Percentiles rank a stretch among this genome's conserved stretches.
These are phyloP conservation scores for Coemansia sp. DNA, from an alignment of 192 early-diverging fungal genomes.

Conservation along the genomic window DNA sequence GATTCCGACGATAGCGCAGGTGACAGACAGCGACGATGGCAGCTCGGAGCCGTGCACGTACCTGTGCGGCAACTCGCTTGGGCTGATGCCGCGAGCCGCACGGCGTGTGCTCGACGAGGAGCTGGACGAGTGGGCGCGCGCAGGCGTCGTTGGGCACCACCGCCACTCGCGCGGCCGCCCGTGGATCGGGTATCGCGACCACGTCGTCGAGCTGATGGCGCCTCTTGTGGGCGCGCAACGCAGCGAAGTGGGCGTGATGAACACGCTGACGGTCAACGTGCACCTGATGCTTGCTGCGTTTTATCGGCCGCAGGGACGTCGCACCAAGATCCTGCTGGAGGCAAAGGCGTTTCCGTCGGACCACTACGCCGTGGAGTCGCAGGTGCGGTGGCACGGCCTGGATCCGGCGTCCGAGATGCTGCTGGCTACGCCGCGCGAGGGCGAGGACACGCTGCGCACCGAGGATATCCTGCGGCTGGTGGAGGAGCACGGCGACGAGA, in stretches of 20 bases:
- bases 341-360: constrained; percentile 93
- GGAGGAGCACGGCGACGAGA: constrained; percentile 64
- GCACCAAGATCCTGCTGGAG: constrained; percentile 89
- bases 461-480: constrained; percentile 81
- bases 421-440: constrained; percentile 66
- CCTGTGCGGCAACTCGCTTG: constrained; percentile 93
- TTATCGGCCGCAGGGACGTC: constrained; percentile 73
- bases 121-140: constrained; percentile 82
- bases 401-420: constrained; percentile 66
- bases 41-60: constrained; percentile 57
- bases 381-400: constrained; percentile 78
- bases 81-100: constrained; percentile 74
- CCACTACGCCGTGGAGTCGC: constrained; percentile 88
- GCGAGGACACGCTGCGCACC: constrained; percentile 67
- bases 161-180: constrained; percentile 75
- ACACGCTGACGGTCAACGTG: constrained; percentile 86
- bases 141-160: constrained; percentile 88
- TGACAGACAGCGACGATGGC: constrained; percentile 29
- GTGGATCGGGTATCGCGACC: constrained; percentile 83
- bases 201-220: constrained; percentile 68
- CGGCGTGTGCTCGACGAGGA: constrained; percentile 76
- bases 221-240: constrained; percentile 66
- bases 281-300: constrained; percentile 90
- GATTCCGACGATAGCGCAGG: constrained; percentile 59
- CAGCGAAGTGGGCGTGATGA: constrained; percentile 86